Evolutionary conservation across 495 filamentous ascomycete species (phyloP).

Genomic region (Lasiosphaeria miniovina): DNA sequence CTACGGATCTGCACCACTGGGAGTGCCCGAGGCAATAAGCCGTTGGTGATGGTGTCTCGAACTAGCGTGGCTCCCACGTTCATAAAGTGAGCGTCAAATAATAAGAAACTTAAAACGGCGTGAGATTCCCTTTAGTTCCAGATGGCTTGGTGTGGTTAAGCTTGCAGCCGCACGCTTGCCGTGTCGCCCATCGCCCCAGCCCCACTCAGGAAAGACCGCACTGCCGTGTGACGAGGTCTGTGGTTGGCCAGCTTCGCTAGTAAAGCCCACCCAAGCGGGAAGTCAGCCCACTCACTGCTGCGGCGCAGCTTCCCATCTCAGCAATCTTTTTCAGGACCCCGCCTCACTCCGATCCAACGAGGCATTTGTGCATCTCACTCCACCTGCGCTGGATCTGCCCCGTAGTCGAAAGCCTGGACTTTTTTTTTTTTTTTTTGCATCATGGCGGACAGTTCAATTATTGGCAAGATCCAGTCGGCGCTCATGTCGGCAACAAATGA

Average conservation of each 20-base stretch:
- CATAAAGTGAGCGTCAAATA: too few species aligned
- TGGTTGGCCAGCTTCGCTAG: not conserved
- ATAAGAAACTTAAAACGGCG: too few species aligned
- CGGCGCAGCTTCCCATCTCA: not conserved
- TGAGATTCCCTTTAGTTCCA: too few species aligned
- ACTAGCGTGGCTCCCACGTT: too few species aligned
- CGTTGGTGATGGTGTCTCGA: too few species aligned
- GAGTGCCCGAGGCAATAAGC: too few species aligned
- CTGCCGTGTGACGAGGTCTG: not conserved
- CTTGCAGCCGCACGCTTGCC: too few species aligned
- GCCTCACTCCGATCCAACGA: not conserved
- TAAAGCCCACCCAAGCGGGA: not conserved
- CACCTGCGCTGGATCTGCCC: not conserved
- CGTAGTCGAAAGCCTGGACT: not conserved
- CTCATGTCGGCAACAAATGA: slow-evolving; percentile 26
- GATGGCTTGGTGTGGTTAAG: too few species aligned
- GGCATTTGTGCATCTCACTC: not conserved
- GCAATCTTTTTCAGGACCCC: not conserved
- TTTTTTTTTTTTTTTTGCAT: not conserved
- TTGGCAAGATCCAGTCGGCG: slow-evolving; percentile 10
- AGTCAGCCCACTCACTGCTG: not conserved
- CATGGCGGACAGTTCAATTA: not conserved
- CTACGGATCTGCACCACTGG: too few species aligned
- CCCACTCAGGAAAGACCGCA: not conserved
- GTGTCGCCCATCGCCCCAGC: not conserved